Percentiles rank a stretch among this genome's conserved stretches.
Conservation (phyloP, 305 asterid genomes). For the Fraxinus velutina region DNA sequence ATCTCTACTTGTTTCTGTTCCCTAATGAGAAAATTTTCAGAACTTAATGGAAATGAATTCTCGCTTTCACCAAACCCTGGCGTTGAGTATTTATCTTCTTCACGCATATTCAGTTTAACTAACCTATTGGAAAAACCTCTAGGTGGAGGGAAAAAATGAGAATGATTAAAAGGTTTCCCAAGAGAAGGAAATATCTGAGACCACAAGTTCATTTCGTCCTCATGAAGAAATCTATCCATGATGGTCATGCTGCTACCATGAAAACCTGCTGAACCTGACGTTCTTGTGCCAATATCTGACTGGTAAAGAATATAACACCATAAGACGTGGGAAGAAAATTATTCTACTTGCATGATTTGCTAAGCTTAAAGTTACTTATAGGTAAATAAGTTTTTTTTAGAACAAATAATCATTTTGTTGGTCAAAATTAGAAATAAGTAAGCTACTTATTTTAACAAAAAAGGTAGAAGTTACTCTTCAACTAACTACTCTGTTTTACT, state of each 20-base stretch:
- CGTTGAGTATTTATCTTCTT: constrained; percentile 37
- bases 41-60: constrained; percentile 36
- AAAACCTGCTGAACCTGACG: constrained; percentile 46
- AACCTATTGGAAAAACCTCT: constrained; percentile 40
- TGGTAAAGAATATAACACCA: constrained; percentile 38
- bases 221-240: constrained; percentile 31
- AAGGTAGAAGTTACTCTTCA: not conserved
- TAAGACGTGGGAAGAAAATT: constrained; percentile 23
- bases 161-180: constrained; percentile 34
- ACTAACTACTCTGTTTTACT: not conserved
- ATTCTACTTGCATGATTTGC: constrained; percentile 1
- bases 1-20: constrained; percentile 38
- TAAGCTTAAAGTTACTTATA: not conserved
- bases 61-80: constrained; percentile 31
- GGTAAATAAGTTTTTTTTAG: not conserved
- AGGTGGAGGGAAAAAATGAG: constrained; percentile 27
- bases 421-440: not conserved
- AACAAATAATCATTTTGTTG: not conserved
- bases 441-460: not conserved
- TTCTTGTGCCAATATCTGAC: constrained; percentile 49
- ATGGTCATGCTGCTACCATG: constrained; percentile 33
- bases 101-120: constrained; percentile 39
- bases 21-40: constrained; percentile 35
- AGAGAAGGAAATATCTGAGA: constrained; percentile 40
- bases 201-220: constrained; percentile 42